Base-by-base conservation (phyloP, 2,329 filamentous ascomycete genomes). In the Pezicula carpinea region DNA sequence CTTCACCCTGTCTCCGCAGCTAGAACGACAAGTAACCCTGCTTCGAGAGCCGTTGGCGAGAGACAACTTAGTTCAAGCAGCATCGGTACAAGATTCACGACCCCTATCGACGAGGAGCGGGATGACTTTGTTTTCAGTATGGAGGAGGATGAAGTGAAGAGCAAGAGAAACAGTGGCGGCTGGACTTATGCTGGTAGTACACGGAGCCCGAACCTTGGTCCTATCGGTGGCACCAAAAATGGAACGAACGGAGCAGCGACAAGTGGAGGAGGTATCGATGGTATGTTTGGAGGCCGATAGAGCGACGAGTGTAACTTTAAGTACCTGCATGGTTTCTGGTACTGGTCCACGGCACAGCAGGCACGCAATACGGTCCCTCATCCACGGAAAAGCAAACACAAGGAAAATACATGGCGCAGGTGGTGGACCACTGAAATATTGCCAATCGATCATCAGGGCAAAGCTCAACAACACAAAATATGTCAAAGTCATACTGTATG, bases 41-140 rank as follows among this genome's bases (percentile, higher is more conserved):
- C 63, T 31, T 61, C 59, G 4, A 46, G 58, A 1, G 72, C 36
- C 68, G 69, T 45, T 11, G 68, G 72, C 44, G 79, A 83, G 56
- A 72, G 79, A 40, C 79, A 82, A 60, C 70, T 81, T 31, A 83
- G 79, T 56, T 80, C 73, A 47, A 74, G 74, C 23, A 82, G 79
- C 54, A 40, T 73, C 66, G 17, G 66, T 68, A 57, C 72, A 33
- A 70, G 80, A 14, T 82, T 82, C 60, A 80, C 80, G 2, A 83
- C 79, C 1, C 80, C 80, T 3, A 83, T 84, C 51, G 80, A 83
- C 49, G 80, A 83, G 59, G 80, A 84, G 55, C 79, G 83, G 46
- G 71, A 77, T 4, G 75, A 79, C 21, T 82, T 83, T 53, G 76
- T 84, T 13, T 84, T 84, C 60, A 78, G 70, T 58, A 83, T 84